phyloP scores from a whole-genome alignment of 2,329 filamentous ascomycete genomes.

The Trichoderma citrinoviride region DNA sequence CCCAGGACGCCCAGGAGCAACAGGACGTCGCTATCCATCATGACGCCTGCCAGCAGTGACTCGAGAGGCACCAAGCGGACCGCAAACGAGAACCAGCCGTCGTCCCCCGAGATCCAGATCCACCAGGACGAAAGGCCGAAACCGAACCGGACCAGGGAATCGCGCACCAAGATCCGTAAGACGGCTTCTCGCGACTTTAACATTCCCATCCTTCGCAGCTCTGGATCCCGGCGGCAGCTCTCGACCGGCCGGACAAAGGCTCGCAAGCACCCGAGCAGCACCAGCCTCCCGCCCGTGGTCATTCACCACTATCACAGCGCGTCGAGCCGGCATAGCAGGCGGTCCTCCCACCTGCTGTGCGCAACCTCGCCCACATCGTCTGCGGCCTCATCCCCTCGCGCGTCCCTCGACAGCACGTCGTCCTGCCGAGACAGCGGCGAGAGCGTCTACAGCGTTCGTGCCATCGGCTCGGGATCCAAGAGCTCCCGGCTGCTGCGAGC shows the following conservation, averaged over 20 bases:
- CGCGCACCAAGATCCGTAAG: slow-evolving; percentile 48
- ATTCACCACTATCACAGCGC: slow-evolving; percentile 16
- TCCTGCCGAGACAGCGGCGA: slow-evolving; percentile 24
- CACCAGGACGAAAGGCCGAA: slow-evolving; percentile 17
- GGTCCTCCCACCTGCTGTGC: slow-evolving; percentile 19
- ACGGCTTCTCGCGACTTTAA: slow-evolving; percentile 46
- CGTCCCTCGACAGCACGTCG: slow-evolving; percentile 13
- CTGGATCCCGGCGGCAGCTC: slow-evolving; percentile 30
- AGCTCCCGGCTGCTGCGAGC: slow-evolving; percentile 28
- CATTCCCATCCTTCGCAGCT: slow-evolving; percentile 34
- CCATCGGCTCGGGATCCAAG: slow-evolving; percentile 24
- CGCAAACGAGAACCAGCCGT: slow-evolving; percentile 24
- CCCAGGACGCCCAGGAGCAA: slow-evolving; percentile 23
- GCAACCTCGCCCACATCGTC: slow-evolving; percentile 7
- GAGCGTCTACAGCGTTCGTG: slow-evolving; percentile 21
- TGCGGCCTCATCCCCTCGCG: slow-evolving; percentile 10
- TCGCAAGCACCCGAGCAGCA: slow-evolving; percentile 20
- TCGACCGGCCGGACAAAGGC: slow-evolving; percentile 25
- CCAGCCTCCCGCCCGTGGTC: slow-evolving; percentile 11
- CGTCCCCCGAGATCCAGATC: slow-evolving; percentile 14
- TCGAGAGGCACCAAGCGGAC: slow-evolving; percentile 52
- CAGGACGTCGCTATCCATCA: slow-evolving; percentile 25
- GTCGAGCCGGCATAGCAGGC: slow-evolving; percentile 29
- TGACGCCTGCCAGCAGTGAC: slow-evolving; percentile 35
- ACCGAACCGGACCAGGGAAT: slow-evolving; percentile 16